Conservation (phyloP, 805 yeast species). For the Lachancea waltii region DNA sequence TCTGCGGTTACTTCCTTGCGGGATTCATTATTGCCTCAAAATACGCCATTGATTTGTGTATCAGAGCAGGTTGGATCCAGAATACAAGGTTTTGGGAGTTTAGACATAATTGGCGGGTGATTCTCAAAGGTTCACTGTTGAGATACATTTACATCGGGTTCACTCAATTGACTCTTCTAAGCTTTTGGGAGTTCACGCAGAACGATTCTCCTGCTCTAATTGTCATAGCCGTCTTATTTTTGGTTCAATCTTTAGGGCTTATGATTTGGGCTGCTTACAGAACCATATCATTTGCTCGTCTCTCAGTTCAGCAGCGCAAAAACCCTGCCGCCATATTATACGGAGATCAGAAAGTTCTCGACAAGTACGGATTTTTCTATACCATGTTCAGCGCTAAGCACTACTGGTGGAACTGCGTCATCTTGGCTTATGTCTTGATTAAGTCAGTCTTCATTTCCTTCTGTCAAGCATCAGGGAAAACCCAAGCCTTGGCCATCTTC, state of each 20-base stretch:
- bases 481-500: constrained; percentile 73
- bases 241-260: constrained; percentile 53
- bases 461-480: constrained; percentile 74
- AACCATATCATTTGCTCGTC: constrained; percentile 54
- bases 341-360: constrained; percentile 65
- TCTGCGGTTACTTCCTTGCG: constrained; percentile 68
- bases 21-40: constrained; percentile 52
- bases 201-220: constrained; percentile 85
- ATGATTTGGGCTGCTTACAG: constrained; percentile 61
- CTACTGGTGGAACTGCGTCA: constrained; percentile 77
- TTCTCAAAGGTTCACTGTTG: constrained; percentile 72
- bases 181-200: constrained; percentile 81
- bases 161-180: constrained; percentile 69
- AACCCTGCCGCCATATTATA: constrained; percentile 86
- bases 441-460: constrained; percentile 72
- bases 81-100: constrained; percentile 43
- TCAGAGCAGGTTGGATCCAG: constrained; percentile 45
- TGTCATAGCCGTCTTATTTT: constrained; percentile 67
- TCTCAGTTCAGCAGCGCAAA: constrained; percentile 52
- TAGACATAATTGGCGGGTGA: constrained; percentile 48
- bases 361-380: constrained; percentile 82
- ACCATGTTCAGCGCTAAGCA: constrained; percentile 77
- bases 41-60: constrained; percentile 41
- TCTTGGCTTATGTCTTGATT: constrained; percentile 52
- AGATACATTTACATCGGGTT: constrained; percentile 81